A percentile compares a stretch with the other conserved stretches of the same genome.
These are phyloP conservation scores for Dittrichia graveolens DNA, from an alignment of 129 eudicot genomes.

Conservation along the genomic window DNA sequence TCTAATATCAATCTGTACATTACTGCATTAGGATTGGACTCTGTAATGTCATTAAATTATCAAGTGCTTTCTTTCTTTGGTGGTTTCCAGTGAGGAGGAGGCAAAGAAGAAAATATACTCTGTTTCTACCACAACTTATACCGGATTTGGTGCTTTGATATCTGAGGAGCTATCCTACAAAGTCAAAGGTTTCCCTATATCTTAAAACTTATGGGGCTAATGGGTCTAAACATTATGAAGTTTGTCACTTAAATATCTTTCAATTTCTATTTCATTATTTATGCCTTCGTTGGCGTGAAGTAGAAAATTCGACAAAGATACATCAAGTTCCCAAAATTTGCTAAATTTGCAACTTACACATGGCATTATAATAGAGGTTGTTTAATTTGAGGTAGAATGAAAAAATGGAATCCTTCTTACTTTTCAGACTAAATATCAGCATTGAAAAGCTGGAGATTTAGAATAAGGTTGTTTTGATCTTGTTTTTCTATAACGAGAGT, in stretches of 20 bases:
- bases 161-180: constrained; percentile 90
- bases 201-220: constrained; percentile 15
- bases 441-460: not conserved
- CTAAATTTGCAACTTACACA: not conserved
- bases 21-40: not conserved
- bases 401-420: not conserved
- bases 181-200: constrained; percentile 71
- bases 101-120: constrained; percentile 97
- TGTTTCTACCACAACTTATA: constrained; percentile 83
- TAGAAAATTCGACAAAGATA: not conserved
- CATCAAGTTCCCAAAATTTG: not conserved
- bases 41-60: not conserved
- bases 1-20: not conserved
- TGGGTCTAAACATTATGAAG: not conserved
- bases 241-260: not conserved
- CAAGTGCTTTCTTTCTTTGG: constrained; percentile 17
- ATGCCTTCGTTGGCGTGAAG: not conserved
- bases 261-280: not conserved
- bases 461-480: not conserved
- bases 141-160: constrained; percentile 92
- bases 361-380: not conserved
- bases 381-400: not conserved
- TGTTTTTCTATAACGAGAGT: not conserved
- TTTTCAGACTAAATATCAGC: not conserved
- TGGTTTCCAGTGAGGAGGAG: constrained; percentile 81